These are phyloP conservation scores for Amaranthus cruentus DNA, from an alignment of 148 eudicot genomes.

Conservation along the genomic window DNA sequence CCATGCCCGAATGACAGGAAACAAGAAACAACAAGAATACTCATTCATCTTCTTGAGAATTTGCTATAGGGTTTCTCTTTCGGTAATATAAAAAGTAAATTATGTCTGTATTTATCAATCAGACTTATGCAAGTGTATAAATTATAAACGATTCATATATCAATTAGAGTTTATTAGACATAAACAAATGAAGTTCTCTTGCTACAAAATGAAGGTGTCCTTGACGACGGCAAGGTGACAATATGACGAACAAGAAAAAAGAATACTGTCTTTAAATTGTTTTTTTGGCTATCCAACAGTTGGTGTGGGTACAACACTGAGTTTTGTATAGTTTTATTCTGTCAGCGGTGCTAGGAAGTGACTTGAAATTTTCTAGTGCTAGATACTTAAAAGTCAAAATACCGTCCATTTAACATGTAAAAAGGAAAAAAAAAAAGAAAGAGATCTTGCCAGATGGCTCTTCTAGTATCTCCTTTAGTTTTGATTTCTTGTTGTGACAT, in stretches of 20 bases:
- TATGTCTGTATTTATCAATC: too few relatives aligned
- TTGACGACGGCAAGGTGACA: neutral
- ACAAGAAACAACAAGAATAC: too few relatives aligned
- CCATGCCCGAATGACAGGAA: too few relatives aligned
- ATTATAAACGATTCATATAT: too few relatives aligned
- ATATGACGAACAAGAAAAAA: neutral
- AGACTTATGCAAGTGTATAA: too few relatives aligned
- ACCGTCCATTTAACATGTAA: neutral
- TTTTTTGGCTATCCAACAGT: neutral
- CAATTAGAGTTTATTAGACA: too few relatives aligned
- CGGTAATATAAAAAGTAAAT: too few relatives aligned
- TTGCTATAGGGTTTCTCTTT: too few relatives aligned
- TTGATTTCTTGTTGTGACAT: neutral
- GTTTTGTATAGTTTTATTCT: neutral
- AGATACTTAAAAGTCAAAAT: neutral
- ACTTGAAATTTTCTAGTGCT: neutral
- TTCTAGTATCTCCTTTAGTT: neutral
- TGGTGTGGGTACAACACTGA: neutral
- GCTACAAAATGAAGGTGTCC: too few relatives aligned
- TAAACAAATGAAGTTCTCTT: too few relatives aligned
- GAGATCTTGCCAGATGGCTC: neutral
- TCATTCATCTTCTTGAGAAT: too few relatives aligned
- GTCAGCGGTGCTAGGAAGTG: too few relatives aligned
- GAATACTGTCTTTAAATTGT: neutral
- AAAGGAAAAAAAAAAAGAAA: neutral